Evolutionary conservation across 2,329 filamentous ascomycete genomes (phyloP).

Genomic region (Akanthomyces lecanii): DNA sequence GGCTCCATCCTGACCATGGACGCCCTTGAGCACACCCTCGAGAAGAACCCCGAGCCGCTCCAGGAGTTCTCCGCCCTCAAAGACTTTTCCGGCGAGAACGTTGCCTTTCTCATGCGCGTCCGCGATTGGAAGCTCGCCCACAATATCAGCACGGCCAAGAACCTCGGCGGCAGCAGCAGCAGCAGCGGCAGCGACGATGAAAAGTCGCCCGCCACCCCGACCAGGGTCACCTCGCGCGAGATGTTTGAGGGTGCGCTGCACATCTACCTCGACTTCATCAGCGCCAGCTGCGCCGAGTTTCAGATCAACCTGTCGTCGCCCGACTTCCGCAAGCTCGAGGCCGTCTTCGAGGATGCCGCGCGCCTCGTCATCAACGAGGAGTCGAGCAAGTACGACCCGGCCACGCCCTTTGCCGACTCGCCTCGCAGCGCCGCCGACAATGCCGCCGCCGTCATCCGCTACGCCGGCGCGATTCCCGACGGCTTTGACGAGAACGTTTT

Average conservation of each 20-base stretch:
- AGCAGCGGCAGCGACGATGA: conserved; percentile 17
- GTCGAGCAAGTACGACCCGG: conserved; percentile 34
- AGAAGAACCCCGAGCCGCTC: conserved; percentile 52
- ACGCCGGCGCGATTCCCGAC: conserved; percentile 44
- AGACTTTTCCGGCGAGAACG: conserved; percentile 66
- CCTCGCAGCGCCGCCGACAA: conserved; percentile 22
- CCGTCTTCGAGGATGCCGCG: conserved; percentile 53
- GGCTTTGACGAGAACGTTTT: conserved; percentile 53
- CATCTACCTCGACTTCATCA: conserved; percentile 61
- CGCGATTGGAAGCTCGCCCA: conserved; percentile 46
- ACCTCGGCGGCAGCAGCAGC: conserved; percentile 18
- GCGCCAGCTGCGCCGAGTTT: conserved; percentile 58
- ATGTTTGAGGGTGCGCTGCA: conserved; percentile 54
- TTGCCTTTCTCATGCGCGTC: conserved; percentile 59
- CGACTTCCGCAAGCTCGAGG: conserved; percentile 50
- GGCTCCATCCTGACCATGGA: conserved; percentile 54
- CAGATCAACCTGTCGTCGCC: conserved; percentile 61
- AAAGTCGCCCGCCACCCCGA: conserved; percentile 15
- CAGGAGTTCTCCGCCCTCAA: conserved; percentile 58
- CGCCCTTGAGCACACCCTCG: conserved; percentile 55
- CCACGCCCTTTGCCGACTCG: conserved; percentile 40
- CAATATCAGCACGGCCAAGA: conserved; percentile 18
- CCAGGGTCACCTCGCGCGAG: conserved; percentile 38
- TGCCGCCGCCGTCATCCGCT: conserved; percentile 26
- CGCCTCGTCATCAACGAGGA: conserved; percentile 40